Conservation (phyloP, 1,284 basidiomycete genomes). For the Ceratobasidium sp. region DNA sequence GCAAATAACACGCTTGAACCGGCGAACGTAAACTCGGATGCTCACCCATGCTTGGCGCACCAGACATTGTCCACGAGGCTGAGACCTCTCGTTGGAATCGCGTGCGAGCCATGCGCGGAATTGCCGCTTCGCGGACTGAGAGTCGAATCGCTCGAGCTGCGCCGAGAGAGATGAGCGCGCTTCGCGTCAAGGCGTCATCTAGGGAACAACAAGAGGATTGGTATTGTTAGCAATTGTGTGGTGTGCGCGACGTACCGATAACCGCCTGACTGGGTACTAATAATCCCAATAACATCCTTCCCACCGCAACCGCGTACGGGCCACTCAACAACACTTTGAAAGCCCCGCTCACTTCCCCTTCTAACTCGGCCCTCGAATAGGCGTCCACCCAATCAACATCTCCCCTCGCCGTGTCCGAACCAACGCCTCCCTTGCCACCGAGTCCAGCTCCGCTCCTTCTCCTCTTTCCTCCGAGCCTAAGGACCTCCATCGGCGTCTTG, state of each 20-base stretch:
- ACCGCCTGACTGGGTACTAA: slow-evolving; percentile 6
- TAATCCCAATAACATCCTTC: slow-evolving; percentile 30
- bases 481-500: slow-evolving; percentile 34
- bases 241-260: not conserved
- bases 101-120: slow-evolving; percentile 33
- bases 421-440: not conserved
- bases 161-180: slow-evolving; percentile 21
- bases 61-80: slow-evolving; percentile 19
- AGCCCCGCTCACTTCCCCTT: slow-evolving; percentile 28
- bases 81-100: slow-evolving; percentile 17
- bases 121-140: slow-evolving; percentile 30
- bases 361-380: slow-evolving; percentile 29
- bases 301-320: slow-evolving; percentile 33
- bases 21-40: no score
- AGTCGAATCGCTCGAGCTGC: slow-evolving; percentile 28
- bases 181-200: not conserved
- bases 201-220: not conserved
- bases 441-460: slow-evolving; percentile 20
- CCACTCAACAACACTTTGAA: slow-evolving; percentile 28
- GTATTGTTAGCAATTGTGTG: no score
- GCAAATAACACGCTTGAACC: not conserved
- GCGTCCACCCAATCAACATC: slow-evolving; percentile 34
- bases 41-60: slow-evolving; percentile 37
- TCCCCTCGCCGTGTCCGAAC: not conserved
- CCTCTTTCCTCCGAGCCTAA: slow-evolving; percentile 3